A percentile compares a stretch with the other conserved stretches of the same genome.
Conservation (phyloP, 768 basidiomycete genomes). For the Grammothele lineata region DNA sequence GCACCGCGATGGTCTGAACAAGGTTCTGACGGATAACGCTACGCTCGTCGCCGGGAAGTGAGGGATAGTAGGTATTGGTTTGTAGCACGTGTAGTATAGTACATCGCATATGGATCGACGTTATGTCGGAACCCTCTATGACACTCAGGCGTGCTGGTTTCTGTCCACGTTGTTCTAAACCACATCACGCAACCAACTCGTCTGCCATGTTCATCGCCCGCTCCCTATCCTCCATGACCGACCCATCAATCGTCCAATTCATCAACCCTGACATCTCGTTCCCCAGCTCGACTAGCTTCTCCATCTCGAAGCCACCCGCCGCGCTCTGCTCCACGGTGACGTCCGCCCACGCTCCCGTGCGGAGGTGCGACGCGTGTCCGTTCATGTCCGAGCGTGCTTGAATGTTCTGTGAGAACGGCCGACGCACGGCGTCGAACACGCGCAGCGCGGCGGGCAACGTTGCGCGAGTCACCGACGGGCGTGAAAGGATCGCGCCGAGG, state of each 20-base stretch:
- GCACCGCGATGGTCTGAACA: conserved; percentile 57
- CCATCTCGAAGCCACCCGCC: background rate
- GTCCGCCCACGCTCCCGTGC: background rate
- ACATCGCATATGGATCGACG: no score
- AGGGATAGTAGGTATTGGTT: background rate
- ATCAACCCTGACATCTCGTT: no score
- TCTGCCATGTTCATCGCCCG: no score
- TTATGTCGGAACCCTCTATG: no score
- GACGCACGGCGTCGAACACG: conserved; percentile 29
- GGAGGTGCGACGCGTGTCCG: conserved; percentile 24
- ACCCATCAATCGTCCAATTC: no score
- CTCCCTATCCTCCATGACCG: no score
- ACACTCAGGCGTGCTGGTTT: no score
- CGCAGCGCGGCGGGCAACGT: conserved; percentile 27
- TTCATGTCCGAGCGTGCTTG: conserved; percentile 12
- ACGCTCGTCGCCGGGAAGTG: conserved; percentile 14
- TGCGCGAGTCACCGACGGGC: conserved; percentile 16
- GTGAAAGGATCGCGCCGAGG: conserved; percentile 26
- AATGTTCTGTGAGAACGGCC: conserved; percentile 27
- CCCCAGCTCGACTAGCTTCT: background rate
- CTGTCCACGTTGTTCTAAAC: no score
- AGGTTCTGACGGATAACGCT: conserved; percentile 27
- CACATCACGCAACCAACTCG: no score
- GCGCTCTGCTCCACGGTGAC: conserved; percentile 2
- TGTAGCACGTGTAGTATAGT: background rate